Base-by-base conservation (phyloP, 2,329 filamentous ascomycete genomes). In the Aspergillus neotritici region DNA sequence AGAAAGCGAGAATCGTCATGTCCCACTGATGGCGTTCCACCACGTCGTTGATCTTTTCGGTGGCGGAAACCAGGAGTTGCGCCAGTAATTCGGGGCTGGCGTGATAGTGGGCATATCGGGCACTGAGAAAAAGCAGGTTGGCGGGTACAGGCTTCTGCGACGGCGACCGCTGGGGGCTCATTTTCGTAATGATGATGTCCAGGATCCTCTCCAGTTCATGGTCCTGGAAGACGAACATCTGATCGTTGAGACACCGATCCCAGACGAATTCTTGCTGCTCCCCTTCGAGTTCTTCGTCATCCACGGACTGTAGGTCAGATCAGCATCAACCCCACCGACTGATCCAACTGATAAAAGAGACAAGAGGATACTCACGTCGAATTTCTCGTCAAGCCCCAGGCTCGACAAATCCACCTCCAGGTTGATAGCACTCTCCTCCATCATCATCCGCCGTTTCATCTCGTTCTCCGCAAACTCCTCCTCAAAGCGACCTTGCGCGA, bases 211-310 rank as follows among this genome's bases (percentile, higher is more conserved):
- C 86, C 40, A 98, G 77, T 61, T 98, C 91, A 62, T 81, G 84
- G 55, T 97, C 91, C 65, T 98, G 93, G 64, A 98, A 98, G 31
- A 98, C 93, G 63, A 98, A 98, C 93, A 98, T 98, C 65, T 98
- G 93, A 63, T 98, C 93, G 62, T 96, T 88, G 37, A 95, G 74
- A 66, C 93, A 98, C 56, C 86, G 79, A 51, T 86, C 86, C 93
- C 93, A 98, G 48, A 96, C 85, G 58, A 98, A 98, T 51, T 97
- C 93, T 59, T 94, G 90, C 44, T 83, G 81, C 45, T 96, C 90
- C 57, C 94, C 88, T 54, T 88, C 86, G 14, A 89, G 78, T 41
- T 96, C 90, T 44, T 91, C 88, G 13, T 96, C 90, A 47, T 91
- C 88, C 12, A 78, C 74, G 13, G 80, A 75, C 58, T 65, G 31